A percentile compares a stretch with the other conserved stretches of the same genome.
These are phyloP conservation scores for Serendipita sp. DNA, from an alignment of 768 basidiomycete genomes.

Conservation along the genomic window DNA sequence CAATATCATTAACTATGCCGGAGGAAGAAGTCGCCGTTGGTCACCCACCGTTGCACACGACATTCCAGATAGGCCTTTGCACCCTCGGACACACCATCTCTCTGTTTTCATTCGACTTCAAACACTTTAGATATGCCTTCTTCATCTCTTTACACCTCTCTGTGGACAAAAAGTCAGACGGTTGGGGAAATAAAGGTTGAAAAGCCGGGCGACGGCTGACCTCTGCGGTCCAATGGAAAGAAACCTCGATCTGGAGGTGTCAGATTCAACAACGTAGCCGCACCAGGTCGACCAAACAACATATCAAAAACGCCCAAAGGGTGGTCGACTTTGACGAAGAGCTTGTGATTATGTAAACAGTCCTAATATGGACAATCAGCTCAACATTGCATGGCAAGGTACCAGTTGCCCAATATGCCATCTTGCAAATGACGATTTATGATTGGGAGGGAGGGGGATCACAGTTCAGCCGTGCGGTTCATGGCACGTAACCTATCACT, in stretches of 20 bases:
- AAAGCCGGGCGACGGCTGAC: constrained; percentile 25
- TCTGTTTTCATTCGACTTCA: constrained; percentile 50
- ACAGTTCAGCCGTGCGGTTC: too few relatives aligned
- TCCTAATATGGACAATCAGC: too few relatives aligned
- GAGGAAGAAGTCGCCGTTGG: too few relatives aligned
- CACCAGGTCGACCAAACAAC: constrained; percentile 85
- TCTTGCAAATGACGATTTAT: too few relatives aligned
- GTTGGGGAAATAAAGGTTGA: neutral
- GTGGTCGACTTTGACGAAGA: too few relatives aligned
- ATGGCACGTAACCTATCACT: too few relatives aligned
- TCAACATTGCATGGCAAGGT: too few relatives aligned
- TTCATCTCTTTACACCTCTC: constrained; percentile 82
- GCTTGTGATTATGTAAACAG: too few relatives aligned
- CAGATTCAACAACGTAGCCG: constrained; percentile 58
- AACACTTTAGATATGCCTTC: constrained; percentile 63
- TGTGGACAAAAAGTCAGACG: constrained; percentile 17
- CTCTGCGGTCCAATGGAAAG: constrained; percentile 84
- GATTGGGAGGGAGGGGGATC: too few relatives aligned
- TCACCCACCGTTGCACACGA: constrained; percentile 74
- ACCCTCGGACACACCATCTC: constrained; percentile 59
- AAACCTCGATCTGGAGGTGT: constrained; percentile 75
- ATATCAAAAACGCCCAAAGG: constrained; percentile 22
- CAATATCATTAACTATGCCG: too few relatives aligned
- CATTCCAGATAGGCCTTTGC: constrained; percentile 75
- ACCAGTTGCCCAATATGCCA: too few relatives aligned